These are phyloP conservation scores for Sclerotinia nivalis DNA, from an alignment of 2,329 filamentous ascomycete genomes.

Conservation along the genomic window DNA sequence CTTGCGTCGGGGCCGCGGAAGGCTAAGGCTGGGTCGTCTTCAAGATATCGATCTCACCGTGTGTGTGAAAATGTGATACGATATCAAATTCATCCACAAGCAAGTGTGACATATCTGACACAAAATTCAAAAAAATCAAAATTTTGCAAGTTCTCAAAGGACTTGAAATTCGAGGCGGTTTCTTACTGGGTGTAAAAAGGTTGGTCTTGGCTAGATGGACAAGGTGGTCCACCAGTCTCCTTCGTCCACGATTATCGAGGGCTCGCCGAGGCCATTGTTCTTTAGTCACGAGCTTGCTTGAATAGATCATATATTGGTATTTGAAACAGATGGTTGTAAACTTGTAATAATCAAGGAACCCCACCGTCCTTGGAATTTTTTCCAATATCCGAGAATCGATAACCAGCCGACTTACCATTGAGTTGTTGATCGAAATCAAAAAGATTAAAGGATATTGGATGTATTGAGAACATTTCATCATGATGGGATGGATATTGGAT, in stretches of 20 bases:
- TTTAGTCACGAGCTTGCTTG: constrained; percentile 28
- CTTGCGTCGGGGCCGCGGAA: constrained; percentile 35
- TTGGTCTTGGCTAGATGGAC: neutral
- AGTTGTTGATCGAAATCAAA: no score
- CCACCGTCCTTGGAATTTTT: neutral
- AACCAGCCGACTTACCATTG: no score
- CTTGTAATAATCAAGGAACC: neutral
- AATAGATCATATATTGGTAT: constrained; percentile 16
- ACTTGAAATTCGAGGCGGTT: neutral
- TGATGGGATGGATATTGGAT: neutral
- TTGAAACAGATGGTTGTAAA: constrained; percentile 23
- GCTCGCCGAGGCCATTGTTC: constrained; percentile 21
- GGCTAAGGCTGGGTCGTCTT: constrained; percentile 16
- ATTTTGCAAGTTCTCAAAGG: neutral
- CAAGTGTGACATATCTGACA: no score
- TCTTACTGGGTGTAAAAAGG: neutral
- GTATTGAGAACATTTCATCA: neutral
- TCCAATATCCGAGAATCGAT: neutral
- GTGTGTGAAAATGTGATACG: constrained; percentile 10
- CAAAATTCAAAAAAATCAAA: no score
- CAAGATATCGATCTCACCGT: constrained; percentile 22
- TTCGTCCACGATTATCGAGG: constrained; percentile 33
- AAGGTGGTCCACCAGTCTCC: constrained; percentile 30
- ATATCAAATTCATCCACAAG: neutral
- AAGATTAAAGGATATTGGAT: no score